Evolutionary conservation across 2,329 filamentous ascomycete species (phyloP).

Genomic region (Penicillium sp.): DNA sequence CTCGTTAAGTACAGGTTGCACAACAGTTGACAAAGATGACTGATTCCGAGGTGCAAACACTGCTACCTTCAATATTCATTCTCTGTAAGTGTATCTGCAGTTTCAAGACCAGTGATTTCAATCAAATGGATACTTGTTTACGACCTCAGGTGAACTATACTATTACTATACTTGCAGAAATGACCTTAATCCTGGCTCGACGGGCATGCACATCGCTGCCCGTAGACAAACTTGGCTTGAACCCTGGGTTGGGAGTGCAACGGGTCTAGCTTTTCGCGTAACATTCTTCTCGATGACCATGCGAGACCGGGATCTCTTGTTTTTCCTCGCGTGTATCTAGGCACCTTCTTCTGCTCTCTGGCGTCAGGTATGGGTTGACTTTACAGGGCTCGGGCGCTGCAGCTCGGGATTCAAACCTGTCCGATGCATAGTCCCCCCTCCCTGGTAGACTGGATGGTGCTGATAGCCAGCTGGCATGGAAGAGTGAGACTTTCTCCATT

Average conservation of each 20-base stretch:
- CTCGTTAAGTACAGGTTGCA: constrained; percentile 7
- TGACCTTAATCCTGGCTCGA: neutral
- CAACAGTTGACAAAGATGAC: constrained; percentile 2
- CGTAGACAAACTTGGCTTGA: neutral
- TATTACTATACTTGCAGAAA: too few relatives aligned
- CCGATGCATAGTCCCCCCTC: neutral
- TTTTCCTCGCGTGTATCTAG: neutral
- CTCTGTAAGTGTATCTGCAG: neutral
- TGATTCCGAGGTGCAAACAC: constrained; percentile 1
- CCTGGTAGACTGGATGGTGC: neutral
- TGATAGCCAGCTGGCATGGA: neutral
- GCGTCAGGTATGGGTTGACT: neutral
- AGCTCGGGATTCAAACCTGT: constrained; percentile 10
- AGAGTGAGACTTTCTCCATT: constrained; percentile 6
- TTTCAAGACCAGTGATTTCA: neutral
- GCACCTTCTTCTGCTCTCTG: neutral
- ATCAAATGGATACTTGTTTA: neutral
- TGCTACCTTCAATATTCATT: neutral
- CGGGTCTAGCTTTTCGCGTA: neutral
- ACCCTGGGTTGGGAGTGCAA: constrained; percentile 17
- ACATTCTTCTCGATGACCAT: constrained; percentile 1
- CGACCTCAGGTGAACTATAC: neutral
- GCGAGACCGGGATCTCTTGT: neutral
- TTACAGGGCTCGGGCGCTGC: constrained; percentile 1
- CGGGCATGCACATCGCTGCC: neutral